Percentiles rank a stretch among this genome's conserved stretches.
Conservation (phyloP, 768 basidiomycete genomes). For the Xanthoconium purpureum region DNA sequence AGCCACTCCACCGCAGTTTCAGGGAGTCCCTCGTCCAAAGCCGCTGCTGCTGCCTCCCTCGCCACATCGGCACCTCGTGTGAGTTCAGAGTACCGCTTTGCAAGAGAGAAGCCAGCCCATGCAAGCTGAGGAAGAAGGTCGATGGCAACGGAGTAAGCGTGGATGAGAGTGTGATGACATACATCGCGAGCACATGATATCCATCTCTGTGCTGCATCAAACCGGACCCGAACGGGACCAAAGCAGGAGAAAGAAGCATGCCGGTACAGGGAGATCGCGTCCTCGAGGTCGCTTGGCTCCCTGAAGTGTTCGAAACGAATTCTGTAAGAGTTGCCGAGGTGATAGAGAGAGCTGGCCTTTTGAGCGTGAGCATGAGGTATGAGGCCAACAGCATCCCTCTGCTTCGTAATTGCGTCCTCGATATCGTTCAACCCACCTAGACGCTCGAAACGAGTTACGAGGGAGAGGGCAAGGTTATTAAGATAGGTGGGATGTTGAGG, state of each 20-base stretch:
- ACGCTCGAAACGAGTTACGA: too few species aligned
- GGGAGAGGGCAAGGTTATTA: neutral
- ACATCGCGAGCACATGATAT: neutral
- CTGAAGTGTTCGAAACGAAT: too few species aligned
- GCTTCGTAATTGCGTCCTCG: too few species aligned
- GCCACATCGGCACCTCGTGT: neutral
- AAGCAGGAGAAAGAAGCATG: neutral
- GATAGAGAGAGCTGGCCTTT: too few species aligned
- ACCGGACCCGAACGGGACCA: neutral
- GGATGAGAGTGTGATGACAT: neutral
- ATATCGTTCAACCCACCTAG: too few species aligned
- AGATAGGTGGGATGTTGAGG: neutral
- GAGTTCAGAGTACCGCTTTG: neutral
- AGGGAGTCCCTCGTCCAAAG: too few species aligned
- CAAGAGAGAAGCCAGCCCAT: neutral
- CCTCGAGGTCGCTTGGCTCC: too few species aligned
- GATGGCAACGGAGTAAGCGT: neutral
- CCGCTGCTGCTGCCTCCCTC: too few species aligned
- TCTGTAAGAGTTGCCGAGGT: too few species aligned
- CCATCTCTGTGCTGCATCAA: neutral
- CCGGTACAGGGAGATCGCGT: too few species aligned
- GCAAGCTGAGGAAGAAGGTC: neutral
- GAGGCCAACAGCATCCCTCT: too few species aligned
- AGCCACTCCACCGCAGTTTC: constrained; percentile 8
- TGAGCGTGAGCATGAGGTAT: too few species aligned